A percentile compares a stretch with the other conserved stretches of the same genome.
phyloP scores from a whole-genome alignment of 495 filamentous ascomycete species.

The Sphaerosporella brunnea region DNA sequence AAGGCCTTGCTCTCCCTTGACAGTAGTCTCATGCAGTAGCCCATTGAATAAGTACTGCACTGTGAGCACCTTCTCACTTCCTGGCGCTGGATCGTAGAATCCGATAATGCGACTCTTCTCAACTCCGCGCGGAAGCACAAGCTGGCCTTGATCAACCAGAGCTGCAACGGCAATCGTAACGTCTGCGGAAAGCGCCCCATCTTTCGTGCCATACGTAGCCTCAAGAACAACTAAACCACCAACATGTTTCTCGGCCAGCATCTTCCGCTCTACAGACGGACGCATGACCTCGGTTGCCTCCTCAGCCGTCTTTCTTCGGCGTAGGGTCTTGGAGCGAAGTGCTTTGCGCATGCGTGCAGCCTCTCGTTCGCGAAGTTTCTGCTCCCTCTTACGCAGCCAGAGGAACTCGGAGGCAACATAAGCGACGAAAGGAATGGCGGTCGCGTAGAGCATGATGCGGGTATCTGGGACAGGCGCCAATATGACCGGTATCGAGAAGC shows the following conservation, averaged over 20 bases:
- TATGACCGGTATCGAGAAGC: conserved; percentile 26
- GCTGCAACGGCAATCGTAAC: conserved; percentile 35
- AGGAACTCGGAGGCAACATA: conserved; percentile 37
- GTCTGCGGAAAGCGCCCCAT: conserved; percentile 25
- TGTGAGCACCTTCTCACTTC: conserved; percentile 34
- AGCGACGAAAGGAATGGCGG: conserved; percentile 33
- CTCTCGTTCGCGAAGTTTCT: conserved; percentile 27
- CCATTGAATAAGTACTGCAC: conserved; percentile 38
- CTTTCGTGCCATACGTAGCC: conserved; percentile 13
- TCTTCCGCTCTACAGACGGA: conserved; percentile 33
- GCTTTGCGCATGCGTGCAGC: conserved; percentile 29
- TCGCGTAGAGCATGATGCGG: conserved; percentile 26
- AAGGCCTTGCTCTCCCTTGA: conserved; percentile 32
- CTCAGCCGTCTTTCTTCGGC: conserved; percentile 33
- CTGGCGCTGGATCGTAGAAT: conserved; percentile 41
- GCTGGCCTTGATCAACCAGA: conserved; percentile 33
- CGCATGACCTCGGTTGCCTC: conserved; percentile 37
- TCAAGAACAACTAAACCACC: conserved; percentile 23
- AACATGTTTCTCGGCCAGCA: conserved; percentile 28
- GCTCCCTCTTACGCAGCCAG: conserved; percentile 30
- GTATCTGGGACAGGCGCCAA: conserved; percentile 14
- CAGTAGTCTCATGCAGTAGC: conserved; percentile 31
- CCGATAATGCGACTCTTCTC: conserved; percentile 37
- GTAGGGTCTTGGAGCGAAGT: conserved; percentile 30
- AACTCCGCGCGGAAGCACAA: conserved; percentile 30